Evolutionary conservation across 2,329 filamentous ascomycete genomes (phyloP).

Genomic region (Aspergillus pseudotamarii): DNA sequence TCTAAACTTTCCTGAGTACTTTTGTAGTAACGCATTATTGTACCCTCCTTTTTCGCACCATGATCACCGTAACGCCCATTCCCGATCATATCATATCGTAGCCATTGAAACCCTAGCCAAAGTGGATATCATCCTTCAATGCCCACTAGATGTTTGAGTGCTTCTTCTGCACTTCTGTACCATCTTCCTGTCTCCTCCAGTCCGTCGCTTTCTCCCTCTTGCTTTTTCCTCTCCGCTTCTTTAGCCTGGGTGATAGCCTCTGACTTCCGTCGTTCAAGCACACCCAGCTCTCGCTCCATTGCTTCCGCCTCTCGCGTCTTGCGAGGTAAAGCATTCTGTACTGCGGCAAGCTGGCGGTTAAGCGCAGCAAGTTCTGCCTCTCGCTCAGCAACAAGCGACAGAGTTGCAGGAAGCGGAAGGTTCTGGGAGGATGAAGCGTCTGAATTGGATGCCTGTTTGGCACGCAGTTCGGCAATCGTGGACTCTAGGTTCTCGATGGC

Average conservation of each 20-base stretch:
- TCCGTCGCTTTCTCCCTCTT: constrained; percentile 50
- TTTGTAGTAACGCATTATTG: background rate
- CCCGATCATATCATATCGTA: constrained; percentile 25
- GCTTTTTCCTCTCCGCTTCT: constrained; percentile 46
- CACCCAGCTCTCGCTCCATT: constrained; percentile 46
- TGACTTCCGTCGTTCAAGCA: constrained; percentile 48
- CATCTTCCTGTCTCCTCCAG: constrained; percentile 51
- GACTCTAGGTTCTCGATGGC: constrained; percentile 56
- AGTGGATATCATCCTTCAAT: constrained; percentile 27
- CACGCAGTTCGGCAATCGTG: constrained; percentile 52
- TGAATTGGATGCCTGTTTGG: constrained; percentile 66
- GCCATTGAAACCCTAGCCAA: constrained; percentile 18
- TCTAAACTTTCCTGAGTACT: background rate
- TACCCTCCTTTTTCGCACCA: background rate
- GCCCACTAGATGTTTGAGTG: constrained; percentile 43
- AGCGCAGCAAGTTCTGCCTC: constrained; percentile 45
- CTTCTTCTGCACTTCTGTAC: constrained; percentile 47
- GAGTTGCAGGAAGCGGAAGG: constrained; percentile 44
- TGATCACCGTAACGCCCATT: constrained; percentile 26
- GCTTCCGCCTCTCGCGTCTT: constrained; percentile 49
- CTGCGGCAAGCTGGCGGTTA: constrained; percentile 44
- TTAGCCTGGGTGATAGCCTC: constrained; percentile 51
- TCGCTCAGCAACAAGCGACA: constrained; percentile 43
- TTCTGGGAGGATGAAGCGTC: constrained; percentile 46
- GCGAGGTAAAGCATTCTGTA: constrained; percentile 48